Conservation (phyloP, 768 basidiomycete species). For the Boletus reticuloceps region DNA sequence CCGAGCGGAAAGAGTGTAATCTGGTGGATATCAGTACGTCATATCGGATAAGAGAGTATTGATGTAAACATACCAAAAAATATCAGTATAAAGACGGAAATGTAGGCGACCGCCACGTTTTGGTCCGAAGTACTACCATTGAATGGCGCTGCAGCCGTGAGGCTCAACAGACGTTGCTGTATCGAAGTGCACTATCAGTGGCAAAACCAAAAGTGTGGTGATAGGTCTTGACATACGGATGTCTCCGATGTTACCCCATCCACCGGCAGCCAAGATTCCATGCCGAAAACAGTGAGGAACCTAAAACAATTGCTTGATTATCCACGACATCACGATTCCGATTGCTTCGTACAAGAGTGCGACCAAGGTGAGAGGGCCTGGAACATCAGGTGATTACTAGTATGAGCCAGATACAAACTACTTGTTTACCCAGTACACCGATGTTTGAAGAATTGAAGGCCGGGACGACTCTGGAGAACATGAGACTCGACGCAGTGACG, state of each 20-base stretch:
- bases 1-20: too few relatives aligned
- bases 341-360: conserved; percentile 56
- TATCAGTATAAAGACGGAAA: too few relatives aligned
- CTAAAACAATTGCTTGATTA: conserved; percentile 63
- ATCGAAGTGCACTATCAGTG: too few relatives aligned
- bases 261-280: conserved; percentile 67
- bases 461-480: conserved; percentile 73
- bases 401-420: neutral
- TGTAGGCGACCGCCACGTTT: too few relatives aligned
- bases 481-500: conserved; percentile 57
- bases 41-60: too few relatives aligned
- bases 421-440: conserved; percentile 46
- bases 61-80: too few relatives aligned
- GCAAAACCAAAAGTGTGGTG: neutral
- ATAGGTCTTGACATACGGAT: conserved; percentile 47
- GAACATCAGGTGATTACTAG: neutral
- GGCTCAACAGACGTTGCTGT: too few relatives aligned
- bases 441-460: conserved; percentile 61
- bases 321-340: conserved; percentile 52
- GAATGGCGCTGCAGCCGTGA: too few relatives aligned
- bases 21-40: too few relatives aligned
- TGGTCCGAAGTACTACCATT: too few relatives aligned
- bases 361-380: conserved; percentile 63
- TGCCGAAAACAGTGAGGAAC: conserved; percentile 75
- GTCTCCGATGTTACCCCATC: conserved; percentile 68